phyloP scores from a whole-genome alignment of 1,139 yeast genomes.

The Magnusiomyces ingens region DNA sequence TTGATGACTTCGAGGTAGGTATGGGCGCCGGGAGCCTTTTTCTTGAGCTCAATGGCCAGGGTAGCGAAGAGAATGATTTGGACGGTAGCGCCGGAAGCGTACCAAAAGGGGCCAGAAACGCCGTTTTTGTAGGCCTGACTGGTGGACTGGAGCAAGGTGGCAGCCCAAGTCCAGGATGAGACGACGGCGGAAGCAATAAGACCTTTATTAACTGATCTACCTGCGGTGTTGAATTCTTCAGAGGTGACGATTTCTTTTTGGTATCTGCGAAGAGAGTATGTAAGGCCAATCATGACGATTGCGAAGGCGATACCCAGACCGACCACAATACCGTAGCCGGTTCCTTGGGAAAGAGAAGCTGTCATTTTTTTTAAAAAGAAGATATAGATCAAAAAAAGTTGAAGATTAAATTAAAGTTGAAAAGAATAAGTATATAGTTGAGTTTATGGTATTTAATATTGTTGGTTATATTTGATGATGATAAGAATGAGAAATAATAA shows the following conservation, averaged over 20 bases:
- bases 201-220: conserved; percentile 73
- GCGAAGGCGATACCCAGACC: conserved; percentile 85
- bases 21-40: conserved; percentile 68
- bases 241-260: conserved; percentile 79
- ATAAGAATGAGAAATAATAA: no score
- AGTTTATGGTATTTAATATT: no score
- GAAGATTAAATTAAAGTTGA: not conserved
- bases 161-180: conserved; percentile 93
- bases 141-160: conserved; percentile 69
- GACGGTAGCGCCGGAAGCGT: conserved; percentile 72
- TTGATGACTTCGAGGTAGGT: conserved; percentile 66
- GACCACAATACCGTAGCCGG: conserved; percentile 89
- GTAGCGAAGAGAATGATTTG: conserved; percentile 69
- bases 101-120: conserved; percentile 65
- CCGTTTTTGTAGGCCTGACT: conserved; percentile 77
- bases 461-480: no score
- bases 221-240: conserved; percentile 86
- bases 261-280: conserved; percentile 63
- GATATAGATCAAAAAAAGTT: no score
- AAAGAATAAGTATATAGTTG: not conserved
- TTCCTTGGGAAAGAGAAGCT: conserved; percentile 54
- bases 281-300: conserved; percentile 67
- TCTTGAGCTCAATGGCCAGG: conserved; percentile 66
- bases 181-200: conserved; percentile 82
- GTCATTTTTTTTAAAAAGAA: conserved; percentile 18